phyloP scores from a whole-genome alignment of 2,329 filamentous ascomycete genomes.

The Fusarium fracticaudum region DNA sequence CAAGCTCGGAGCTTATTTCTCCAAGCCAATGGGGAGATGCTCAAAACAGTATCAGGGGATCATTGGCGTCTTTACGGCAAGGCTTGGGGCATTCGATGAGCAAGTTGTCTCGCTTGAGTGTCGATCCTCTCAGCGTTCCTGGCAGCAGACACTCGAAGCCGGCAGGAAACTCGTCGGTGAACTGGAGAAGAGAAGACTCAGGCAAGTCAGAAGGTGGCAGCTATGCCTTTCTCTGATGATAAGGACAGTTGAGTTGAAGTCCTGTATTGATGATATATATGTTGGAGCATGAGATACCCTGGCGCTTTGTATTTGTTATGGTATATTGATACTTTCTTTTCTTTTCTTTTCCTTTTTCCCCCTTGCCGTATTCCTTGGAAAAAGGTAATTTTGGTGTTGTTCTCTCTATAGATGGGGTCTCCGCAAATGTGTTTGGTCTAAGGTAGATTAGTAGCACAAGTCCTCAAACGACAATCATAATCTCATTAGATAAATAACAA shows the following conservation, averaged over 20 bases:
- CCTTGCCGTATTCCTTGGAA: neutral
- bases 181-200: constrained; percentile 35
- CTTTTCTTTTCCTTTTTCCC: neutral
- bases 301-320: neutral
- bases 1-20: constrained; percentile 34
- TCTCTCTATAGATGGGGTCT: neutral
- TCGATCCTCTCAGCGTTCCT: constrained; percentile 18
- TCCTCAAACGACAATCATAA: neutral
- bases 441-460: neutral
- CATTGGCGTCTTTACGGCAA: constrained; percentile 30
- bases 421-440: neutral
- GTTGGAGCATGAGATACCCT: constrained; percentile 22
- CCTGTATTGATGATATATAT: neutral
- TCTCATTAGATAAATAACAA: neutral
- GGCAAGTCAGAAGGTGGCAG: constrained; percentile 35
- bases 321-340: neutral
- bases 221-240: constrained; percentile 38
- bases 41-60: constrained; percentile 32
- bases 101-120: constrained; percentile 20
- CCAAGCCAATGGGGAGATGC: constrained; percentile 42
- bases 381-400: neutral
- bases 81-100: constrained; percentile 17
- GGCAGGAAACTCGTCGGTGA: constrained; percentile 11
- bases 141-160: constrained; percentile 21
- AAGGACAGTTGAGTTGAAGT: neutral